Percentiles rank a stretch among this genome's conserved stretches.
Evolutionary conservation across 768 basidiomycete genomes (phyloP).

Genomic region (Calvatia gigantea): DNA sequence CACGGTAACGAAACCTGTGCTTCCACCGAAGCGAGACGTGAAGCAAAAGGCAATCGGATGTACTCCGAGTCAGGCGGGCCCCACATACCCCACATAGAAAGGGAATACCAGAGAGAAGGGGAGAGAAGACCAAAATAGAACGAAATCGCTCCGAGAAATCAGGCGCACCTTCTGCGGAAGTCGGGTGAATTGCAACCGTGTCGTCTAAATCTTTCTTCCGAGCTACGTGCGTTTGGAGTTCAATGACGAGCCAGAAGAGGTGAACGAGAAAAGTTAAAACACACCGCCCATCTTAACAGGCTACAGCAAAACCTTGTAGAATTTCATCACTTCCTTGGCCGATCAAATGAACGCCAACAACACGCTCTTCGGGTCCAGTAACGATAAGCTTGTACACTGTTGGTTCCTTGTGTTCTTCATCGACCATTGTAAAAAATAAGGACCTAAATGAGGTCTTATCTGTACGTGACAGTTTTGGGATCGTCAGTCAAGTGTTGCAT

Average conservation of each 20-base stretch:
- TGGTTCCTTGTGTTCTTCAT: slow-evolving; percentile 90
- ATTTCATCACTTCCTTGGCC: slow-evolving; percentile 92
- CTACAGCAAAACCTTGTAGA: slow-evolving; percentile 95
- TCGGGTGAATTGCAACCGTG: slow-evolving; percentile 91
- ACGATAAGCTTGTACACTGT: slow-evolving; percentile 91
- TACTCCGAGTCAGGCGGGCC: not conserved
- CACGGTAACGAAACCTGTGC: not conserved
- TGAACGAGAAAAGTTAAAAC: slow-evolving; percentile 15
- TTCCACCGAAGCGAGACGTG: not conserved
- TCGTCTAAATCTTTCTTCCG: slow-evolving; percentile 81
- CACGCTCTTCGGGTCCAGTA: slow-evolving; percentile 85
- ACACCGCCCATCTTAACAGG: slow-evolving; percentile 89
- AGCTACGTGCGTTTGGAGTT: too few relatives aligned
- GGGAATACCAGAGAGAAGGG: not conserved
- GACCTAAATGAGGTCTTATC: slow-evolving; percentile 80
- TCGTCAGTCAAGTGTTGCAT: not conserved
- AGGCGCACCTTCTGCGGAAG: slow-evolving; percentile 71
- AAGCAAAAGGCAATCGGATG: not conserved
- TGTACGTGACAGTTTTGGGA: slow-evolving; percentile 23
- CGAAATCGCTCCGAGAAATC: not conserved
- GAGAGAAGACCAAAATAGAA: not conserved
- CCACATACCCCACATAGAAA: not conserved
- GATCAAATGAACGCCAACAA: slow-evolving; percentile 95
- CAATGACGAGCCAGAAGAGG: too few relatives aligned
- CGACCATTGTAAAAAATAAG: slow-evolving; percentile 90